These are phyloP conservation scores for Amylostereum chailletii DNA, from an alignment of 1,284 basidiomycete species.

Conservation along the genomic window DNA sequence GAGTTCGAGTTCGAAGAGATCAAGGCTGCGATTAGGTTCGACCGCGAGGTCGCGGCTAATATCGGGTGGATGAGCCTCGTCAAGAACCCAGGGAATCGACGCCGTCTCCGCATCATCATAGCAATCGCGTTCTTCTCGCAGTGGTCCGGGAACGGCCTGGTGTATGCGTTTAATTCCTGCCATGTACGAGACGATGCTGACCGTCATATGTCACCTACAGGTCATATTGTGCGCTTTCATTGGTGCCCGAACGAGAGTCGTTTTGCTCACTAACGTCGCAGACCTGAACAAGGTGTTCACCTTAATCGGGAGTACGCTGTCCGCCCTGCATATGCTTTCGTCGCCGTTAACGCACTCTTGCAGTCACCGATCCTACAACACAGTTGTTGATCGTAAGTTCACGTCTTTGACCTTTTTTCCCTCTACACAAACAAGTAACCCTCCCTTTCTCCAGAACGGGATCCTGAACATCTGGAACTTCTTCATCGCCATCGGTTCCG, in stretches of 20 bases:
- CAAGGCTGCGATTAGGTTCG: slow-evolving; percentile 41
- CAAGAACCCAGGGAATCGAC: slow-evolving; percentile 43
- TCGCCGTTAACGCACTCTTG: no score
- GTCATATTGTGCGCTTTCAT: slow-evolving; percentile 19
- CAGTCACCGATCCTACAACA: slow-evolving; percentile 38
- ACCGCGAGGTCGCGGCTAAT: slow-evolving; percentile 30
- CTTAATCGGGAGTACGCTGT: slow-evolving; percentile 30
- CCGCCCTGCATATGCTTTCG: no score
- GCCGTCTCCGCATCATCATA: slow-evolving; percentile 44
- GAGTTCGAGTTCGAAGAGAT: slow-evolving; percentile 57
- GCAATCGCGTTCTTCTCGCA: slow-evolving; percentile 57
- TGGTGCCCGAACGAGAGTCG: background rate
- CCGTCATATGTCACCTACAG: slow-evolving; percentile 10
- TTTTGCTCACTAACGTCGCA: slow-evolving; percentile 1
- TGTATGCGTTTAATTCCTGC: slow-evolving; percentile 20
- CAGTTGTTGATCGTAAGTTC: slow-evolving; percentile 34
- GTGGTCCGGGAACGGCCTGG: slow-evolving; percentile 59
- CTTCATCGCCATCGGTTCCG: slow-evolving; percentile 36
- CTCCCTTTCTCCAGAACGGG: slow-evolving; percentile 28
- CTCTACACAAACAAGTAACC: background rate
- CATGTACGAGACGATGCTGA: background rate
- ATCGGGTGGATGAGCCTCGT: slow-evolving; percentile 42
- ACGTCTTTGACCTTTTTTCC: background rate
- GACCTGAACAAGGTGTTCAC: slow-evolving; percentile 45
- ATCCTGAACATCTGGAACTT: slow-evolving; percentile 48